Evolutionary conservation across 192 early-diverging fungal genomes (phyloP), one percentile per base, ranked within the genome.

Genomic region (Coemansia pectinata): DNA sequence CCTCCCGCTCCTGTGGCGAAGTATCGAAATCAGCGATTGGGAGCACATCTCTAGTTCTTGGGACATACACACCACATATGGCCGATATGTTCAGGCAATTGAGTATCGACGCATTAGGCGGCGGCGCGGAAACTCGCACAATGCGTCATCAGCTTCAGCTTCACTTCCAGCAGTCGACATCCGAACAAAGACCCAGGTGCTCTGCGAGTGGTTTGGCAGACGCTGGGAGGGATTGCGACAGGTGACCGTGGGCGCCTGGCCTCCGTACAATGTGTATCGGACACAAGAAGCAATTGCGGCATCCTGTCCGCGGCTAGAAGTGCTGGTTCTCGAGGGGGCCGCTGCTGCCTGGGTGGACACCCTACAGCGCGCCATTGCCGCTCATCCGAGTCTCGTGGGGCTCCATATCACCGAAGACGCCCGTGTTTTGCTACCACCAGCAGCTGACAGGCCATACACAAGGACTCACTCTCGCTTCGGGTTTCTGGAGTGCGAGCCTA

Each of bases 1-100:
- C 19, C 65, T 81, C 67, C 79, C 74, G 11, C 31, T 67, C 15
- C 44, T 81, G 4, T 81, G 79, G 79, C 67, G 64, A 34, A 64
- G 45, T 31, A 67, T 81, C 12, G 79, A 81, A 27, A 76, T 81
- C 9, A 72, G 71, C 68, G 74, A 76, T 41, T 81, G 79, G 79
- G 74, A 76, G 65, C 19, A 61, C 38, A 50, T 41, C n/a, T 29
- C 71, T 10, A 67, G 39, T 34, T 65, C 73, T 2, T 11, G 25
- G 12, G 36, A 42, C 9, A 45, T 81, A 36, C 63, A 81, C 60
- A 19, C 63, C 25, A 25, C 7, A 7, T 81, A 76, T 38, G 67
- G 74, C 8, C 44, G 63, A 23, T 48, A 70, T 25, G 68, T 81
- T 11, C 58, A 61, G 21, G 17, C 53, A 11, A 57, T 81, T 29